A percentile compares a stretch with the other conserved stretches of the same genome.
Evolutionary conservation across 164 flowering plant species (phyloP).

Genomic region (Hamamelis virginiana): DNA sequence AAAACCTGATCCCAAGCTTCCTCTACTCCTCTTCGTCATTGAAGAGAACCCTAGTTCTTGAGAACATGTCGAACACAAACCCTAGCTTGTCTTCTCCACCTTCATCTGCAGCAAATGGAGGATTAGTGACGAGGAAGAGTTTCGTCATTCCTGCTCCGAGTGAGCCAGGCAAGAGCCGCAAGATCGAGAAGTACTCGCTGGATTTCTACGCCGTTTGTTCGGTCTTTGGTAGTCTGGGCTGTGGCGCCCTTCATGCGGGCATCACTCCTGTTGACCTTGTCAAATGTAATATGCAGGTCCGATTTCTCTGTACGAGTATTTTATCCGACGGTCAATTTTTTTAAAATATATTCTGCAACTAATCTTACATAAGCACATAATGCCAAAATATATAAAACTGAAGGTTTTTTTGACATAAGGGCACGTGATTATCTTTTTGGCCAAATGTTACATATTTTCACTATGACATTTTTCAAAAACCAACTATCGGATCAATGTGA

Average conservation of each 20-base stretch:
- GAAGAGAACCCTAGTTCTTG: conserved; percentile 16
- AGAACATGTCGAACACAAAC: conserved; percentile 10
- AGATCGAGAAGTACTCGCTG: conserved; percentile 84
- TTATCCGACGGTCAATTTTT: too few relatives aligned
- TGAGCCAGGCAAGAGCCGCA: conserved; percentile 34
- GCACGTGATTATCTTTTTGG: too few relatives aligned
- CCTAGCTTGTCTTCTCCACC: conserved; percentile 18
- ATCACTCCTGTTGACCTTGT: conserved; percentile 95
- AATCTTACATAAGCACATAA: too few relatives aligned
- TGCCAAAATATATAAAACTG: too few relatives aligned
- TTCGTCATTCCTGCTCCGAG: conserved; percentile 63
- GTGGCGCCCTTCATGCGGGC: conserved; percentile 82
- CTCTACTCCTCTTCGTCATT: conserved; percentile 46
- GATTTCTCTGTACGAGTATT: too few relatives aligned
- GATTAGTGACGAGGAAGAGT: conserved; percentile 8
- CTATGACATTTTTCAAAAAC: too few relatives aligned
- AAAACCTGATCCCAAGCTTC: conserved; percentile 52
- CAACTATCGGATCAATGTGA: too few relatives aligned
- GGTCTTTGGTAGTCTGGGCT: conserved; percentile 67
- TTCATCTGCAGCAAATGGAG: background rate
- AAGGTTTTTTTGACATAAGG: too few relatives aligned
- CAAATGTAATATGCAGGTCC: conserved; percentile 95
- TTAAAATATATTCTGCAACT: too few relatives aligned
- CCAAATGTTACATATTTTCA: too few relatives aligned
- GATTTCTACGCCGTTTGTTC: conserved; percentile 80